Evolutionary conservation across 1,284 basidiomycete species (phyloP), one percentile per base, ranked within the genome.

Genomic region (Ustilago cynodontis): DNA sequence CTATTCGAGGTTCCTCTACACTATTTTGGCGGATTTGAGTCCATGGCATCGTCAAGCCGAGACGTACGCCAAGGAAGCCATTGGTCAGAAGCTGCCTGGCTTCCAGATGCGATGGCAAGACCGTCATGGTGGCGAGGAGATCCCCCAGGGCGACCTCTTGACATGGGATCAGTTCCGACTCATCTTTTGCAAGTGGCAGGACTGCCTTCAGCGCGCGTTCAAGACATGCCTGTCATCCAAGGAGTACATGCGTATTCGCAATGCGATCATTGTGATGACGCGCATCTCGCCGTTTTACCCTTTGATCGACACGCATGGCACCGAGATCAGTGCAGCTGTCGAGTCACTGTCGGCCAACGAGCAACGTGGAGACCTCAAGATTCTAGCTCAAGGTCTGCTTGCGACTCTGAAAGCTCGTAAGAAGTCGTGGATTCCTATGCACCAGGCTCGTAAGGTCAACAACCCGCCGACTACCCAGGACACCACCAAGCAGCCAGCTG

Each of bases 161-260:
- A 88, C 89, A 2, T 94, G 93, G 92, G 83, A 88, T 10, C 89
- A 89, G 20, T 94, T 93, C 87, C 90, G 91, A 76, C 89, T 88
- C 65, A 88, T 94, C 54, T 87, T 93, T 55, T 89, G 90, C 63
- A 95, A 95, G 86, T 94, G 93, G 91, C 93, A 95, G 85, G 89
- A 89, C 64, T 92, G 92, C 78, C 85, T 96, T 22, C 88, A 70
- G 57, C 80, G 61, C 4, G 78, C 80, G 2, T 84, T 85, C 59
- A 54, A 62, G 43, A 59, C 61, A 33, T 85, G 84, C 62, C 70
- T 85, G 9, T 52, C 64, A 11, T 78, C 77, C 26, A 62, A 54
- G 22, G 84, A 85, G 67, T 85, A 85, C 73, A 85, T 85, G 82
- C 73, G 83, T 14, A 80, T 82, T 24, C 75, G 84, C 24, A 85